phyloP scores from a whole-genome alignment of 2,329 filamentous ascomycete species.

The Hymenoscyphus infarciens region DNA sequence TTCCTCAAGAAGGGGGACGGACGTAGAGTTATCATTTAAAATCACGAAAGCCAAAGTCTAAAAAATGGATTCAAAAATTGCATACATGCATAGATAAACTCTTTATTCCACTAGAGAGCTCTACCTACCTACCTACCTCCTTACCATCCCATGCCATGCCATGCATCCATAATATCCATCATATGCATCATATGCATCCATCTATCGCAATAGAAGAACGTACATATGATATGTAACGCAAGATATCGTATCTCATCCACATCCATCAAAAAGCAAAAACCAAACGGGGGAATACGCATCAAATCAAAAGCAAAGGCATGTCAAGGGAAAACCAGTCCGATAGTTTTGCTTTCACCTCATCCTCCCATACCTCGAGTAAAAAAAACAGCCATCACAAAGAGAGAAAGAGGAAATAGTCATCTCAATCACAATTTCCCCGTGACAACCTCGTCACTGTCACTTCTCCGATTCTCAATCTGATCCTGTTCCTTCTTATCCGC shows the following conservation, averaged over 20 bases:
- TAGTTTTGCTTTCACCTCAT: background rate
- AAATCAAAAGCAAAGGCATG: background rate
- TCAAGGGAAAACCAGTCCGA: background rate
- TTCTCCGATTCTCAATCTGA: constrained; percentile 14
- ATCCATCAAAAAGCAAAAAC: background rate
- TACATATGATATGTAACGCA: too few relatives aligned
- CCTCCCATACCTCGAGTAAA: background rate
- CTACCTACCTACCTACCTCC: background rate
- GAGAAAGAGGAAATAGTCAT: background rate
- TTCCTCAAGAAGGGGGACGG: too few relatives aligned
- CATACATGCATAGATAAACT: background rate
- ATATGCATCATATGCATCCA: background rate
- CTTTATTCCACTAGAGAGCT: background rate
- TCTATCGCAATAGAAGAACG: too few relatives aligned
- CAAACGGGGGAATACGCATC: background rate
- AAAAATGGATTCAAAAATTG: too few relatives aligned
- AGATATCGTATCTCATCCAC: too few relatives aligned
- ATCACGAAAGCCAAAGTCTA: too few relatives aligned
- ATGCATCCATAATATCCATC: too few relatives aligned
- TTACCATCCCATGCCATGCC: background rate
- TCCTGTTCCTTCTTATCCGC: constrained; percentile 13
- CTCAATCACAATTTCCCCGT: constrained; percentile 10
- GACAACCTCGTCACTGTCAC: background rate
- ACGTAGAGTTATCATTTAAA: too few relatives aligned
- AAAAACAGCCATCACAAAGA: too few relatives aligned